Conservation (phyloP, 352 stramenopile species). For the Elongisporangium anandrum region DNA sequence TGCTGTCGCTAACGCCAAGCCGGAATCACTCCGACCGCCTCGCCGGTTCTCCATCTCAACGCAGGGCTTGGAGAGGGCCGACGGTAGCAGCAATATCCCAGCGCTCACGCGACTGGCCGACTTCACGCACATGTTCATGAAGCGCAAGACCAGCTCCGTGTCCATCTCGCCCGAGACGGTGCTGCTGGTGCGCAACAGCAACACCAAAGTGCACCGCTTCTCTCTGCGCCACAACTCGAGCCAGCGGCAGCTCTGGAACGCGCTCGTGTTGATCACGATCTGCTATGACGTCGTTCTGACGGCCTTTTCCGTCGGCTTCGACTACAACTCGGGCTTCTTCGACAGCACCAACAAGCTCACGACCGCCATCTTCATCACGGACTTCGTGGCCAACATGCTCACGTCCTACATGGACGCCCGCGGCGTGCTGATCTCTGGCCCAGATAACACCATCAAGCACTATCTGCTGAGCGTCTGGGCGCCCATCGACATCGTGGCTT, state of each 20-base stretch:
- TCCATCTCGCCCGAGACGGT: conserved; percentile 29
- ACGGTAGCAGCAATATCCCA: not conserved
- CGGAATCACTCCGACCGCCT: not conserved
- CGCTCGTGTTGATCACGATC: conserved; percentile 50
- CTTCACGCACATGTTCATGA: conserved; percentile 18
- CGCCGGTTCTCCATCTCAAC: not conserved
- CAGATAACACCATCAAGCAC: conserved; percentile 28
- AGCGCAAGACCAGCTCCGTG: conserved; percentile 9
- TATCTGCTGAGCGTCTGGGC: conserved; percentile 57
- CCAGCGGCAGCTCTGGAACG: conserved; percentile 38
- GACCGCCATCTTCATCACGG: conserved; percentile 41
- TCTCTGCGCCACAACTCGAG: conserved; percentile 50
- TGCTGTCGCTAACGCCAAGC: not conserved
- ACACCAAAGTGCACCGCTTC: conserved; percentile 26
- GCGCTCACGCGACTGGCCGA: conserved; percentile 6
- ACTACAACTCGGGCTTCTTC: conserved; percentile 22
- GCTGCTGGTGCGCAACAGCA: conserved; percentile 24
- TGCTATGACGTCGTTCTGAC: conserved; percentile 50
- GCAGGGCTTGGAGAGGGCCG: not conserved
- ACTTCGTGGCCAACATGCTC: conserved; percentile 53
- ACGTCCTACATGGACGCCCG: conserved; percentile 49
- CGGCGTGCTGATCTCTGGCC: conserved; percentile 45
- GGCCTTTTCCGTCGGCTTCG: conserved; percentile 46
- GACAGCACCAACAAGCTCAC: conserved; percentile 25
- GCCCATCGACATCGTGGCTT: conserved; percentile 59